Evolutionary conservation across 805 yeast genomes (phyloP), one percentile per base, ranked within the genome.

Genomic region (Phaffomyces thermotolerans): DNA sequence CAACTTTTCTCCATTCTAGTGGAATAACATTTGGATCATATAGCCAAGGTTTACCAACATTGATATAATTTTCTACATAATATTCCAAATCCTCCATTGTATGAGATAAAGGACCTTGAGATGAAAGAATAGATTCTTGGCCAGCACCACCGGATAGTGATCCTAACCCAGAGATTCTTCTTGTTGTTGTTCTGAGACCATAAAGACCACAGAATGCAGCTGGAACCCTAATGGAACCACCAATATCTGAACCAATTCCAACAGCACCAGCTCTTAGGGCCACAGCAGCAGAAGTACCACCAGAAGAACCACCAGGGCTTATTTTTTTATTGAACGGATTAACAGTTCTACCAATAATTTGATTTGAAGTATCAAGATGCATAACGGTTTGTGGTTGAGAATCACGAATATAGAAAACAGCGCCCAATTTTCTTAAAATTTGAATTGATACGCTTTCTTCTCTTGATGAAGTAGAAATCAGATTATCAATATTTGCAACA

Each of bases 201-300:
- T 66, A 76, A 37, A 72, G 51, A 18, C 84, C 84, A 39, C 75
- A 67, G 54, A 72, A 79, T 0, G 84, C 84, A 30, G 85, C 82
- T 5, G 88, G 88, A 8, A 70, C 76, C 53, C 88, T 71, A 44
- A 82, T 75, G 13, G 81, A 75, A 3, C 88, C 88, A 45, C 88
- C 88, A 47, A 81, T 81, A 56, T 81, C 88, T 23, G 83, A 75
- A 30, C 87, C 87, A 39, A 78, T 66, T 23, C 84, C 90, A 37
- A 81, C 52, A 1, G 77, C 73, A 25, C 84, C 76, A 3, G 77
- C 81, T 42, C 72, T 73, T 51, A 75, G 64, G 2, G 76, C 76
- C 43, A 79, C 75, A 45, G 76, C 63, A 1, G 84, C 79, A 47
- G 85, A 81, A 54, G 80, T 86, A 50, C 88, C 88, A 43, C 87